These are phyloP conservation scores for Calonectria fujianensis DNA, from an alignment of 2,329 filamentous ascomycete genomes.

Conservation along the genomic window DNA sequence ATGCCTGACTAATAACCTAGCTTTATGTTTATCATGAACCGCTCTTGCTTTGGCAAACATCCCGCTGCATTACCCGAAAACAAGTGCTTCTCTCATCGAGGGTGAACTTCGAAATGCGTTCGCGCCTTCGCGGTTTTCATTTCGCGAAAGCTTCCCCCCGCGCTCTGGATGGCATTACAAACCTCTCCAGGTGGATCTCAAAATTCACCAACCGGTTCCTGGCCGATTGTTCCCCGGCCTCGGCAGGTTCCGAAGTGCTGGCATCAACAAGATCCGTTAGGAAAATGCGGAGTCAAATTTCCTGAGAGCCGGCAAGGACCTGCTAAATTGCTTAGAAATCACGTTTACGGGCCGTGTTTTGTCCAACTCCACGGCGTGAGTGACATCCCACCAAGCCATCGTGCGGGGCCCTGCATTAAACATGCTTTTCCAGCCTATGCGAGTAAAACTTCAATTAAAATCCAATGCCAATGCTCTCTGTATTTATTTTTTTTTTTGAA, in stretches of 20 bases:
- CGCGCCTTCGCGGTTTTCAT: not conserved
- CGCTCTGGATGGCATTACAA: not conserved
- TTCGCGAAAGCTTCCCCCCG: not conserved
- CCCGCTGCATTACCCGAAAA: not conserved
- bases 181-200: not conserved
- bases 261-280: not conserved
- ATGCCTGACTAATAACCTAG: not conserved
- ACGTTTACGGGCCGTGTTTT: not conserved
- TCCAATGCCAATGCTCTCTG: not conserved
- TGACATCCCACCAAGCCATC: not conserved
- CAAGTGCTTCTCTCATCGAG: not conserved
- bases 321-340: not conserved
- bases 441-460: not conserved
- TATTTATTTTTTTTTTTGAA: not conserved
- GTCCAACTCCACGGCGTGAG: not conserved
- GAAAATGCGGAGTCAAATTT: not conserved
- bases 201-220: not conserved
- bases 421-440: not conserved
- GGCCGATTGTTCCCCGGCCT: conserved; percentile 7
- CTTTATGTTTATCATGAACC: not conserved
- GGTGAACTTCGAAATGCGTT: not conserved
- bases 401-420: not conserved
- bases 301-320: not conserved
- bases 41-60: not conserved
- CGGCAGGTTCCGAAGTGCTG: not conserved